Evolutionary conservation across 345 rosid species (phyloP), one percentile per base, ranked within the genome.

Genomic region (Pistacia integerrima): DNA sequence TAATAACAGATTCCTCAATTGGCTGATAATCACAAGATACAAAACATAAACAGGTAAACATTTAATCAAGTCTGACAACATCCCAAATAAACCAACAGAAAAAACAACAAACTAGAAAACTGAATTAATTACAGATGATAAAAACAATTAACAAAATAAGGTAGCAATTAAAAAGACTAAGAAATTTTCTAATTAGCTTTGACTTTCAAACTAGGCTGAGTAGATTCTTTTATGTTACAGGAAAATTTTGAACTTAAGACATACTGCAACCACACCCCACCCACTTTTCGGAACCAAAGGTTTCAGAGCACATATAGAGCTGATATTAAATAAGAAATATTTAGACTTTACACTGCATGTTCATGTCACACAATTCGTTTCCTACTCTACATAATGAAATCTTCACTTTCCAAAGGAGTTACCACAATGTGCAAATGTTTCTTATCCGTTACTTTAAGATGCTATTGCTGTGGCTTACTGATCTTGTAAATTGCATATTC

Each of bases 1-100:
- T 78, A 82, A 91, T 82, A 84, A 91, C 70, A 68, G 84, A 75
- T 77, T 88, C 88, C 71, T 88, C 91, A 76, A 94, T 84, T 68
- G 87, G 64, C 98, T 94, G 91, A 76, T 22, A 69, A 75, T 61
- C 35, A 62, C 58, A 88, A 75, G 52, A 55, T 35, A 72, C 69
- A 81, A 75, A 80, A 78, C 70, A 76, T 74, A 82, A 64, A 67
- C 8, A 22, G 36, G 44, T 64, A 33, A 64, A 72, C 11, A 56
- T 77, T 64, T 36, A 57, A 65, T 33, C 78, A 77, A 48, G 16
- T n/a, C 75, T 59, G 28, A 49, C 51, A 22, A 38, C 52, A 65
- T 33, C 16, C 16, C 58, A 65, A 64, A 68, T 35, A 61, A 49
- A 44, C 64, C 25, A 57, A 11, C 72, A 28, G 41, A n/a, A 4